Evolutionary conservation across 2,329 filamentous ascomycete genomes (phyloP).

Genomic region (Colletotrichum liaoningense): DNA sequence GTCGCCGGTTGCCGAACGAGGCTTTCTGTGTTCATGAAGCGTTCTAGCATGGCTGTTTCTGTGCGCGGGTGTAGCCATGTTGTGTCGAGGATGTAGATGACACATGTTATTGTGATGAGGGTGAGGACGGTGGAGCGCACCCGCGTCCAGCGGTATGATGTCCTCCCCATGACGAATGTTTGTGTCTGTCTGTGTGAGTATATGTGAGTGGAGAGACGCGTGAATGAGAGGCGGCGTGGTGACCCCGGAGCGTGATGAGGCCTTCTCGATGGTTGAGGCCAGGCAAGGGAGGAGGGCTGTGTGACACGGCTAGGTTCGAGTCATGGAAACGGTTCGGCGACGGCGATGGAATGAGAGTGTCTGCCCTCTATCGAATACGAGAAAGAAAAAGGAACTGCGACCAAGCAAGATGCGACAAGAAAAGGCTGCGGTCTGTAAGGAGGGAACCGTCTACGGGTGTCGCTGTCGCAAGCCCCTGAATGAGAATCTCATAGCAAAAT

Average conservation of each 20-base stretch:
- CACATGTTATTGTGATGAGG: background rate
- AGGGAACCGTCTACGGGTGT: background rate
- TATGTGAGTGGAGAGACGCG: background rate
- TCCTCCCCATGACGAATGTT: background rate
- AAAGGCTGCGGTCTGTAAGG: background rate
- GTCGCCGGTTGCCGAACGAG: slow-evolving; percentile 16
- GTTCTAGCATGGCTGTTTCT: slow-evolving; percentile 39
- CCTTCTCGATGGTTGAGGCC: background rate
- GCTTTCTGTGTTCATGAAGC: slow-evolving; percentile 45
- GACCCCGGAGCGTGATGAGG: background rate
- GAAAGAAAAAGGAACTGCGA: background rate
- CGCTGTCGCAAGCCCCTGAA: no score
- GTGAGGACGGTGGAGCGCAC: slow-evolving; percentile 16
- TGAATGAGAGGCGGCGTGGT: background rate
- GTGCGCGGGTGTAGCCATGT: background rate
- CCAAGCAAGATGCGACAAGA: background rate
- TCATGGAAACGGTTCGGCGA: background rate
- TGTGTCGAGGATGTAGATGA: slow-evolving; percentile 23
- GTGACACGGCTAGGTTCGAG: background rate
- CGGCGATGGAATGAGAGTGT: background rate
- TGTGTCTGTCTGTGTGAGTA: background rate
- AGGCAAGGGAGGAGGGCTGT: background rate
- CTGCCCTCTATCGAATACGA: background rate
- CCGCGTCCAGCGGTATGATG: slow-evolving; percentile 24
- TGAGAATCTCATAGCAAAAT: no score